Percentiles rank a stretch among this genome's conserved stretches.
Conservation (phyloP, 495 filamentous ascomycete genomes). For the Hapsidospora chrysogenum region DNA sequence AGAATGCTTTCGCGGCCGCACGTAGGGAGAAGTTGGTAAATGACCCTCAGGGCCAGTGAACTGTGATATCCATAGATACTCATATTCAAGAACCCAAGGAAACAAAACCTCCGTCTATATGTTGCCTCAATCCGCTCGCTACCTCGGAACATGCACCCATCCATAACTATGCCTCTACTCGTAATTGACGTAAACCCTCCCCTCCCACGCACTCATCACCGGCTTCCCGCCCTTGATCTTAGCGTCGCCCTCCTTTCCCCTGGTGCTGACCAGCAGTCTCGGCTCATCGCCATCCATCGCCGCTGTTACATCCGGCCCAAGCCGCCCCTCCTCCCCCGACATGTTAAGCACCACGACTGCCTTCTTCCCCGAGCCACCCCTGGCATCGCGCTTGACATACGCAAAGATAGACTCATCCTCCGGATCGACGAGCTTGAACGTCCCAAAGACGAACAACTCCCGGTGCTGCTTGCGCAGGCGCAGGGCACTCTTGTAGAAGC, state of each 20-base stretch:
- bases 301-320: background rate
- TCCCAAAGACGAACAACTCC: constrained; percentile 44
- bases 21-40: no score
- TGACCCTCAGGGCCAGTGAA: no score
- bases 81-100: no score
- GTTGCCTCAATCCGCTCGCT: no score
- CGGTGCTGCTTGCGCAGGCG: constrained; percentile 27
- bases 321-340: background rate
- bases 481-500: constrained; percentile 29
- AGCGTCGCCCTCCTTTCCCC: background rate
- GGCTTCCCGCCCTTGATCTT: background rate
- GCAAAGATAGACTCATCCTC: background rate
- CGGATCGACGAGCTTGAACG: constrained; percentile 23
- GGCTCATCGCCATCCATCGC: background rate
- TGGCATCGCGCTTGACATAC: background rate
- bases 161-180: background rate
- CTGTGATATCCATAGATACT: no score
- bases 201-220: background rate
- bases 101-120: no score
- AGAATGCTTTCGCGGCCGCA: no score
- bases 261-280: background rate
- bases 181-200: background rate
- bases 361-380: background rate
- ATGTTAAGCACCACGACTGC: constrained; percentile 2
- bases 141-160: no score